A percentile compares a stretch with the other conserved stretches of the same genome.
Conservation (phyloP, 2,329 filamentous ascomycete genomes). For the Phyllosticta capitalensis region DNA sequence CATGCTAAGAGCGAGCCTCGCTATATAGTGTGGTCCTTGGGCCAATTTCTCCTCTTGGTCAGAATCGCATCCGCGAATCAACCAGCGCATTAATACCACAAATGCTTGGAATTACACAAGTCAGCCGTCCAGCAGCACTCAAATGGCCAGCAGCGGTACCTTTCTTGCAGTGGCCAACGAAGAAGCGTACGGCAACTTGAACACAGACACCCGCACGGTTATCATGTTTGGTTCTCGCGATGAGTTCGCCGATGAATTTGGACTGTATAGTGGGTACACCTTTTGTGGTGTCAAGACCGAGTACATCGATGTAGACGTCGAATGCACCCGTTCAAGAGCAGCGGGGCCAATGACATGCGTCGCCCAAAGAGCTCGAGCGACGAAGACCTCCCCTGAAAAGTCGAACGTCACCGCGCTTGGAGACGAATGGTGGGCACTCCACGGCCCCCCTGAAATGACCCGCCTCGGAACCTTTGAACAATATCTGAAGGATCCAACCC, state of each 20-base stretch:
- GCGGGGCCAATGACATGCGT: background rate
- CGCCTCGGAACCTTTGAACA: background rate
- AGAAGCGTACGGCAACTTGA: no score
- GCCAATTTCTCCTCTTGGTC: background rate
- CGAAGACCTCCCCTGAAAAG: background rate
- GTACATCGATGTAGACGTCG: background rate
- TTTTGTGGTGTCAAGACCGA: background rate
- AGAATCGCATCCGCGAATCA: background rate
- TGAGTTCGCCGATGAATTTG: no score
- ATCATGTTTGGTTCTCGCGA: no score
- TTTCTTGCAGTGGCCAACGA: no score
- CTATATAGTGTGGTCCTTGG: background rate
- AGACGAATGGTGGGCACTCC: background rate
- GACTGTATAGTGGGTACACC: conserved; percentile 9
- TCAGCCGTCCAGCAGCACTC: no score
- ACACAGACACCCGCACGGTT: no score
- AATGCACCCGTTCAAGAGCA: background rate
- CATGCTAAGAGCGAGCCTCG: background rate
- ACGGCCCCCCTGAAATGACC: background rate
- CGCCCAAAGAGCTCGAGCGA: background rate
- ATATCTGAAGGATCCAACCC: background rate
- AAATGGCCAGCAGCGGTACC: no score
- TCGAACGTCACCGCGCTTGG: background rate
- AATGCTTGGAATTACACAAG: background rate
- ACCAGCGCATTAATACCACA: background rate